Conservation (phyloP, 805 yeast species). For the Yarrowia sp. region DNA sequence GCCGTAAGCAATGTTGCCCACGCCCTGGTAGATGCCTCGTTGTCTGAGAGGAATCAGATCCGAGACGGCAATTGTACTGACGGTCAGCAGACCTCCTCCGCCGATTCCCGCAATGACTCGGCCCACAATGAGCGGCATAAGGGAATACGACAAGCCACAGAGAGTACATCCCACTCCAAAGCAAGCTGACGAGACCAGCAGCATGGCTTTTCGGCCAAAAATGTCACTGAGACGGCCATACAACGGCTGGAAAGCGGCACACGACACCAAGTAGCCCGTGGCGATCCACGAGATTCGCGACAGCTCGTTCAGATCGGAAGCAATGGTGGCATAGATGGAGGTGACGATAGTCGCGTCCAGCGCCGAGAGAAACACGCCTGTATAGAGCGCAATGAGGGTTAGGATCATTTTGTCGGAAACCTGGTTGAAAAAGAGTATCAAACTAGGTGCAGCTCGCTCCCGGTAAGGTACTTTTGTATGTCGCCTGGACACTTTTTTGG, state of each 20-base stretch:
- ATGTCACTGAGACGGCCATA: conserved; percentile 70
- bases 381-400: conserved; percentile 34
- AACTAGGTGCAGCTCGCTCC: too few relatives aligned
- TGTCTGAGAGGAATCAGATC: conserved; percentile 74
- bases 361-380: conserved; percentile 47
- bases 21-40: conserved; percentile 79
- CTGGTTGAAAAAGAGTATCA: too few relatives aligned
- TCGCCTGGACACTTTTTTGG: too few relatives aligned
- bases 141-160: conserved; percentile 52
- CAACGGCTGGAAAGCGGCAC: conserved; percentile 70
- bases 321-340: conserved; percentile 55
- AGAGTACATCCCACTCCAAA: conserved; percentile 49
- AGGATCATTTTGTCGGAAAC: conserved; percentile 8
- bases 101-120: conserved; percentile 83
- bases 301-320: conserved; percentile 54
- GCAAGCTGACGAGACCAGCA: conserved; percentile 43
- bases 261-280: conserved; percentile 63
- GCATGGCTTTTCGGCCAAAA: conserved; percentile 41
- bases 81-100: conserved; percentile 81
- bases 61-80: conserved; percentile 70
- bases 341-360: conserved; percentile 61
- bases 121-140: conserved; percentile 63
- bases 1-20: conserved; percentile 72
- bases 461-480: too few relatives aligned
- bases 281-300: conserved; percentile 65